These are phyloP conservation scores for Venturia aucupariae DNA, from an alignment of 2,329 filamentous ascomycete species.

Conservation along the genomic window DNA sequence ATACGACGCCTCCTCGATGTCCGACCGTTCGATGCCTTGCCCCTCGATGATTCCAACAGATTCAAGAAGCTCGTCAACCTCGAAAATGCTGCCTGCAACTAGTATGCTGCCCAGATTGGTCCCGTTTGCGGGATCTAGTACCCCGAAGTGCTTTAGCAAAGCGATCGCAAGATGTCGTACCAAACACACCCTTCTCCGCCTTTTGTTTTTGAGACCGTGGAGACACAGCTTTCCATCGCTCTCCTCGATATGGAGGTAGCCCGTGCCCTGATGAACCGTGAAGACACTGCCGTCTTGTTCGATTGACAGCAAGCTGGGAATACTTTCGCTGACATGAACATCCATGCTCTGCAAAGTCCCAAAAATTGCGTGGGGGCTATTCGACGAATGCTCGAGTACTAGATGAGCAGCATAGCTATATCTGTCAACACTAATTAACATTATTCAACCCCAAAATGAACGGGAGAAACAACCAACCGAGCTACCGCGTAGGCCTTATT, in stretches of 20 bases:
- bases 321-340: no score
- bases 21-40: not conserved
- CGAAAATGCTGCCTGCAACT: not conserved
- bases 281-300: no score
- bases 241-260: slow-evolving; percentile 13
- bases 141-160: slow-evolving; percentile 12
- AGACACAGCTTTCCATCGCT: slow-evolving; percentile 9
- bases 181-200: slow-evolving; percentile 3
- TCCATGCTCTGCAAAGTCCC: no score
- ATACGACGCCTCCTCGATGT: not conserved
- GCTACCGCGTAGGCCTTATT: no score
- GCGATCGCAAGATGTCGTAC: not conserved
- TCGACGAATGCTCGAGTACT: no score
- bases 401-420: no score
- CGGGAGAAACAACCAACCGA: no score
- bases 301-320: no score
- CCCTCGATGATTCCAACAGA: slow-evolving; percentile 14
- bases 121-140: not conserved
- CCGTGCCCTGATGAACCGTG: slow-evolving; percentile 10
- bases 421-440: no score
- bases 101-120: slow-evolving; percentile 8
- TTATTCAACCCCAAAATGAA: no score
- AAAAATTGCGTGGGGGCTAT: no score
- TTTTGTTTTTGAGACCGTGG: not conserved
- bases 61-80: slow-evolving; percentile 14